Conservation (phyloP, 148 eudicot genomes). For the Rhododendron ferrugineum region DNA sequence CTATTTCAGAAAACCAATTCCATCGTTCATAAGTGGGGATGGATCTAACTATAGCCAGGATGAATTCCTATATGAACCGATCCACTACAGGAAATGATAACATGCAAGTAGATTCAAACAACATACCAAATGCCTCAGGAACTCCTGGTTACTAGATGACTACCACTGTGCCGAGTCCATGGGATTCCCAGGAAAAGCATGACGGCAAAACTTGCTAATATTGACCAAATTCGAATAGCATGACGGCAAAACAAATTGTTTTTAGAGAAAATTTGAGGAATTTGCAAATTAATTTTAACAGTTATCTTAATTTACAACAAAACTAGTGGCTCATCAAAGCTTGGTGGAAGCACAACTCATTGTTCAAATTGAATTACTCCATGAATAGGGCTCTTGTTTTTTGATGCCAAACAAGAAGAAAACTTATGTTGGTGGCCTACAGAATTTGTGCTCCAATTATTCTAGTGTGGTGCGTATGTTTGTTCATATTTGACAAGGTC, state of each 20-base stretch:
- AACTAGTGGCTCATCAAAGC: not conserved
- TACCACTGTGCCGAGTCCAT: too few species aligned
- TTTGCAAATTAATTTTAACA: not conserved
- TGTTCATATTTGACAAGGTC: not conserved
- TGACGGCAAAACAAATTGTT: not conserved
- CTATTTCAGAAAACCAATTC: not conserved
- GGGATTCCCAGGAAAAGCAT: not conserved
- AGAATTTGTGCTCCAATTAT: not conserved
- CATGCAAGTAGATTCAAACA: too few species aligned
- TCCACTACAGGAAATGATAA: not conserved
- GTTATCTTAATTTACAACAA: not conserved
- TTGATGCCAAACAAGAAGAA: not conserved
- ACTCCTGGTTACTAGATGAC: too few species aligned
- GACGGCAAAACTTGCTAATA: not conserved
- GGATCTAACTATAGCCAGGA: not conserved
- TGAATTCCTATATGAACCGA: not conserved
- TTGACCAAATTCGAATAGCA: not conserved
- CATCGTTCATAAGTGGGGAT: not conserved
- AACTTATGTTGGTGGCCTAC: conserved; percentile 1
- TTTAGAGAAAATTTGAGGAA: not conserved
- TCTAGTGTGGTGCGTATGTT: not conserved
- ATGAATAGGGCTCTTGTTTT: not conserved
- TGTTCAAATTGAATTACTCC: not conserved
- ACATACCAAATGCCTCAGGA: too few species aligned
- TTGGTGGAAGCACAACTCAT: not conserved